A percentile compares a stretch with the other conserved stretches of the same genome.
phyloP scores from a whole-genome alignment of 2,329 filamentous ascomycete species.

The Fusarium sp. region DNA sequence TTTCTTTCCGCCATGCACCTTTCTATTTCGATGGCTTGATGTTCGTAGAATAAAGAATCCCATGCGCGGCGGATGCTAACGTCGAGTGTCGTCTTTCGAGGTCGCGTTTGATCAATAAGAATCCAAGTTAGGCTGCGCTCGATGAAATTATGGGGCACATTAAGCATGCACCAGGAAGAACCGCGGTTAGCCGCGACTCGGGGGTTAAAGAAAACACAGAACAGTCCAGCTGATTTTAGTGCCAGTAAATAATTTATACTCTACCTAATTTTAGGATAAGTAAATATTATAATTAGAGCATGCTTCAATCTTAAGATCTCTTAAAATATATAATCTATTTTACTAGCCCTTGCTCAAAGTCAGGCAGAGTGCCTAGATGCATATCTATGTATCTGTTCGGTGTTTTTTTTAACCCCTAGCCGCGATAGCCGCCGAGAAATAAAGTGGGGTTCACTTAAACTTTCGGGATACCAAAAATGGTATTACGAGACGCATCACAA shows the following conservation, averaged over 20 bases:
- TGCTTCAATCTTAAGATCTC: too few species aligned
- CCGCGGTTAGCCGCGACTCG: slow-evolving; percentile 7
- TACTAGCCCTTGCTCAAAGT: too few species aligned
- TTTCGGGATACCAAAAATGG: neutral
- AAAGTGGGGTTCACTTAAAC: neutral
- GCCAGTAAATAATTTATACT: too few species aligned
- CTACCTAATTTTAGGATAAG: too few species aligned
- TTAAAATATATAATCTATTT: too few species aligned
- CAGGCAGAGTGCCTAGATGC: too few species aligned
- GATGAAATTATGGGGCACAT: slow-evolving; percentile 31
- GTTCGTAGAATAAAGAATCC: neutral
- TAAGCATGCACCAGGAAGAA: neutral
- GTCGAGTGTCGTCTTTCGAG: slow-evolving; percentile 2
- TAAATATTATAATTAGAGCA: too few species aligned
- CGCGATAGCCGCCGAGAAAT: slow-evolving; percentile 16
- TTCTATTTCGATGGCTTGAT: neutral
- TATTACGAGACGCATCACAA: neutral
- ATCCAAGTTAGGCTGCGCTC: slow-evolving; percentile 15
- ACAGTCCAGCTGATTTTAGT: too few species aligned
- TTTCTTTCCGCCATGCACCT: slow-evolving; percentile 57
- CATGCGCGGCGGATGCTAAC: neutral
- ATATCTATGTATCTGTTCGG: too few species aligned
- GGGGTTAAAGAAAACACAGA: too few species aligned
- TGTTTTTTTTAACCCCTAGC: neutral
- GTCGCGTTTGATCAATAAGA: slow-evolving; percentile 19